Conservation (phyloP, 179 eudicot genomes). For the Patellifolia procumbens region DNA sequence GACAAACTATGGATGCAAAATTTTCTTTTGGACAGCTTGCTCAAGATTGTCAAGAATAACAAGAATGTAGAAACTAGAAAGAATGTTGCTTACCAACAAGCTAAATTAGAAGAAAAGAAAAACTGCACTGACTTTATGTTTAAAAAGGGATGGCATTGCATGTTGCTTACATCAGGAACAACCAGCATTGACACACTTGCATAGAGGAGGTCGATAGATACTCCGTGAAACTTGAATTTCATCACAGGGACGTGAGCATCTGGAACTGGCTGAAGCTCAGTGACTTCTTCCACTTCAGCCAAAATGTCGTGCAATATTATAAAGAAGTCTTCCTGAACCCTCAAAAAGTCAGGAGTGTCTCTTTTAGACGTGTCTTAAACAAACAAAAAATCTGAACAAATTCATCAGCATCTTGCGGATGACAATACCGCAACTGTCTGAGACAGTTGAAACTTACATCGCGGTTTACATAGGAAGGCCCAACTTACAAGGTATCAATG, state of each 20-base stretch:
- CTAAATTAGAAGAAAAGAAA: too few relatives aligned
- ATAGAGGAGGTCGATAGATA: conserved; percentile 85
- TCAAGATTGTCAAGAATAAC: background rate
- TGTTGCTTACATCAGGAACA: conserved; percentile 77
- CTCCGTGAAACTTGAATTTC: conserved; percentile 84
- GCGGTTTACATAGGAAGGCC: conserved; percentile 84
- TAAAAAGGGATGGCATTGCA: background rate
- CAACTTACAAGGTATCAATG: conserved; percentile 79
- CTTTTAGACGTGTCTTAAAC: background rate
- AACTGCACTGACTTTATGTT: background rate
- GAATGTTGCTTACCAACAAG: too few relatives aligned
- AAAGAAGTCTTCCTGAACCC: conserved; percentile 83
- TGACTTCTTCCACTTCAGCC: conserved; percentile 70
- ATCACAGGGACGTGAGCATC: conserved; percentile 98
- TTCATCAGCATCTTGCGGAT: background rate
- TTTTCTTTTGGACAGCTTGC: background rate
- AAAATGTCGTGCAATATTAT: conserved; percentile 55
- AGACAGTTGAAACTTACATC: conserved; percentile 54
- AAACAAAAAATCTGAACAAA: background rate
- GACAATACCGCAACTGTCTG: background rate
- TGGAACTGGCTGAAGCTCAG: conserved; percentile 89
- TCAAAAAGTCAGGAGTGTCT: conserved; percentile 10
- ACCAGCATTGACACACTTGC: conserved; percentile 78
- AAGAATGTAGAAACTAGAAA: too few relatives aligned
- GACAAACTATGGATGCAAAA: background rate